Base-by-base conservation (phyloP, 2,329 filamentous ascomycete species). In the Nothophaeocryptopus gaeumannii region DNA sequence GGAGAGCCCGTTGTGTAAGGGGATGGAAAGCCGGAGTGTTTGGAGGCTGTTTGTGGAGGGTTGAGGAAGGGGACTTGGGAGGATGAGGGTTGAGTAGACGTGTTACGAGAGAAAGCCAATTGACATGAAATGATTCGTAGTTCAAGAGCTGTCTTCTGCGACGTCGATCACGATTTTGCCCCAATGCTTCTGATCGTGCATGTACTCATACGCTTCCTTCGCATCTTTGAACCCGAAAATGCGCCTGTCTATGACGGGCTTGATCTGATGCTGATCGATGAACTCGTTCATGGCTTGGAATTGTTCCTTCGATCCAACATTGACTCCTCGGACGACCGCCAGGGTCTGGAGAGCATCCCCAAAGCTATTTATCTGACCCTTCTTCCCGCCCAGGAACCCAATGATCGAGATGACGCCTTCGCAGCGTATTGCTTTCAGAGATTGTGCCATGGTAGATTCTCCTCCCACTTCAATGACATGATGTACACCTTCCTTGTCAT, bases 391-490 rank as follows among this genome's bases (percentile, higher is more conserved):
- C 15, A 82, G 62, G 66, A 81, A 80, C 1, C 79, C 79, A 46
- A 81, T 80, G 48, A 82, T 72, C 48, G 65, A 72, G 55, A 79
- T 77, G 7, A 79, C 67, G 35, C 78, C 79, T 54, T 81, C 80
- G 15, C 74, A 73, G 48, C 51, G 52, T 41, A 68, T 58, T 10
- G 66, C 66, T 38, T 60, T 60, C 13, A 72, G 54, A 16, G 74
- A 77, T 61, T 84, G 74, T 2, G 70, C 58, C 54, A 86, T 74
- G 0, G 82, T 85, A 9, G 72, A 74, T 1, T 79, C 72, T 0
- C 84, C 84, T 8, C 81, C 84, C 12, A 86, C 78, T 58, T 87
- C 84, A 33, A 86, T 61, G 35, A 87, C 71, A 53, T 83, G 74
- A 59, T 86, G 78, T 11, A 84, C 78, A 11, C 85, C 85, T 1